Conservation (phyloP, 2,329 filamentous ascomycete species). For the Alternaria tenuissima region DNA sequence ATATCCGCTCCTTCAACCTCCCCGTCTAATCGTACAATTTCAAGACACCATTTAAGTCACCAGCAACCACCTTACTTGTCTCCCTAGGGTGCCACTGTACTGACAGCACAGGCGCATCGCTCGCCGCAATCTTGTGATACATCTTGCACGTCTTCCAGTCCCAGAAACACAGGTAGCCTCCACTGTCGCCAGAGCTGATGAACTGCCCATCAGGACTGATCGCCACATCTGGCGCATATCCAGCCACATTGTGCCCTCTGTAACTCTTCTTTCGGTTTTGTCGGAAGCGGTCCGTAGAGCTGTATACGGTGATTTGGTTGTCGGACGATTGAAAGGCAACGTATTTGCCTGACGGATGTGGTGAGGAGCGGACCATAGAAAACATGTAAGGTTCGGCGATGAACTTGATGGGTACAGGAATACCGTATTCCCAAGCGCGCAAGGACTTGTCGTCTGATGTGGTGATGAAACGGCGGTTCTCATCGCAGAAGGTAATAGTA, state of each 20-base stretch:
- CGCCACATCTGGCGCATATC: slow-evolving; percentile 88
- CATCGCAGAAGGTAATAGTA: slow-evolving; percentile 95
- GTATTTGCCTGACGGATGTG: slow-evolving; percentile 91
- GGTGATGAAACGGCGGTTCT: slow-evolving; percentile 94
- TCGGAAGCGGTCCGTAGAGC: slow-evolving; percentile 91
- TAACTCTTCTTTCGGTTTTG: slow-evolving; percentile 98
- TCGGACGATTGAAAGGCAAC: slow-evolving; percentile 92
- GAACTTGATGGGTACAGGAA: slow-evolving; percentile 98
- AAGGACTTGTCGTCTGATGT: slow-evolving; percentile 97
- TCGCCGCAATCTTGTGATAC: slow-evolving; percentile 93
- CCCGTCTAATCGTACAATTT: slow-evolving; percentile 83
- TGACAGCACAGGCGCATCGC: slow-evolving; percentile 82
- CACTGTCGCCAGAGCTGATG: slow-evolving; percentile 84
- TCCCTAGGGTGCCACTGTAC: slow-evolving; percentile 98
- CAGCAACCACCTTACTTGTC: slow-evolving; percentile 90
- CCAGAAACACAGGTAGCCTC: slow-evolving; percentile 94
- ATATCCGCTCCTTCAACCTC: slow-evolving; percentile 4
- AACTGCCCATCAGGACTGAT: slow-evolving; percentile 93
- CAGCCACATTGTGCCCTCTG: slow-evolving; percentile 93
- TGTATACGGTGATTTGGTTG: slow-evolving; percentile 97
- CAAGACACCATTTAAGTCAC: slow-evolving; percentile 86
- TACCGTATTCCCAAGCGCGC: slow-evolving; percentile 97
- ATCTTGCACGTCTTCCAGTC: slow-evolving; percentile 99
- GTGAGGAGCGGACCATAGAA: slow-evolving; percentile 83
- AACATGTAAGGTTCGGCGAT: slow-evolving; percentile 99